Conservation (phyloP, 768 basidiomycete genomes). For the Rhodotorula paludigena region DNA sequence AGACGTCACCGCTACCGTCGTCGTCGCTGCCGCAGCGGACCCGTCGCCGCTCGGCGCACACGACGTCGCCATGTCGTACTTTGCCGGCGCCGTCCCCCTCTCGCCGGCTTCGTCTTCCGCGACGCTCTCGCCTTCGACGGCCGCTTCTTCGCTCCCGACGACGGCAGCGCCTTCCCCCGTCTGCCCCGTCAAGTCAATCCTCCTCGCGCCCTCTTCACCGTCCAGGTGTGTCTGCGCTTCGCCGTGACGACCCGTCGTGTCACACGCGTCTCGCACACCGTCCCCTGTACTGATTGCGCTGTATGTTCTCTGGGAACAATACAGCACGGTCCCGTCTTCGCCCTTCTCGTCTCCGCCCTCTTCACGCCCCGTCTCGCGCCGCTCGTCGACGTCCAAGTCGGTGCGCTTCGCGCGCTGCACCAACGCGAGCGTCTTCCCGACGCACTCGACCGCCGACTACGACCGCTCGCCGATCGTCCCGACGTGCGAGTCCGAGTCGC, state of each 20-base stretch:
- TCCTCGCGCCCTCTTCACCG: conserved; percentile 25
- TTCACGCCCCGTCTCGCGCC: conserved; percentile 37
- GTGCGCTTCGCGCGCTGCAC: conserved; percentile 41
- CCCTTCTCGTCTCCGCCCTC: conserved; percentile 20
- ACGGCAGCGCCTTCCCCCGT: not conserved
- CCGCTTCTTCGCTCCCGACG: no score
- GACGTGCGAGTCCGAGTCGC: conserved; percentile 26
- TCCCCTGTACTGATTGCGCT: no score
- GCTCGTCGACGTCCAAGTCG: conserved; percentile 37
- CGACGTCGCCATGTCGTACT: not conserved
- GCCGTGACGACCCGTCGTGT: no score
- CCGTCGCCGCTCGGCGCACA: not conserved
- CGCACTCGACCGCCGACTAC: conserved; percentile 39
- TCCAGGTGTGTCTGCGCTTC: not conserved
- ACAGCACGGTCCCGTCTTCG: conserved; percentile 9
- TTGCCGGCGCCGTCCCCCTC: not conserved
- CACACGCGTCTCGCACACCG: no score
- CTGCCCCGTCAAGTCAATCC: conserved; percentile 24
- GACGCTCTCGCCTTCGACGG: not conserved
- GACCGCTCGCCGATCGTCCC: conserved; percentile 41
- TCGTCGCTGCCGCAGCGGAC: no score
- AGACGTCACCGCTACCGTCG: not conserved
- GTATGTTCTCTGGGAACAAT: no score
- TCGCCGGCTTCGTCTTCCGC: not conserved
- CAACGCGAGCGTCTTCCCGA: conserved; percentile 37